Evolutionary conservation across 495 filamentous ascomycete genomes (phyloP).

Genomic region (Annulohypoxylon moriforme): DNA sequence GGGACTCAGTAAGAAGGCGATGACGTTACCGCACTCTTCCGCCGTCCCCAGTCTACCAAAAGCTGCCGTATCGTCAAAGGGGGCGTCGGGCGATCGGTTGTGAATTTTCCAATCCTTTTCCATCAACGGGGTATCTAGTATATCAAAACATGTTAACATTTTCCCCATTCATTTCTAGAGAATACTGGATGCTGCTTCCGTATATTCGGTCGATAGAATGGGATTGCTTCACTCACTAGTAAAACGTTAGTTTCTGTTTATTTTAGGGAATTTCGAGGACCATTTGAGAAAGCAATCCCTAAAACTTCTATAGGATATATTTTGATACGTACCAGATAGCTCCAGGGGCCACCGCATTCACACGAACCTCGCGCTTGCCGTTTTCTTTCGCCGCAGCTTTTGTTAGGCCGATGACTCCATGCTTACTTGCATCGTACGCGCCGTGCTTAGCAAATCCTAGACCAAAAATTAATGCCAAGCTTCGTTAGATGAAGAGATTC

Average conservation of each 20-base stretch:
- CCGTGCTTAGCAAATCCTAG: constrained; percentile 56
- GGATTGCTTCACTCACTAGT: too few relatives aligned
- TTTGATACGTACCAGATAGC: too few relatives aligned
- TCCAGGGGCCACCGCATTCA: constrained; percentile 70
- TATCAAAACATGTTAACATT: too few relatives aligned
- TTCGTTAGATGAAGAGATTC: constrained; percentile 5
- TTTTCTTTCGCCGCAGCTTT: constrained; percentile 68
- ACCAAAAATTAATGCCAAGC: constrained; percentile 16
- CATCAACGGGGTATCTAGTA: constrained; percentile 66
- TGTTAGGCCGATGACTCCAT: constrained; percentile 69
- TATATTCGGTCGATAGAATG: too few relatives aligned
- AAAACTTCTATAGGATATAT: too few relatives aligned
- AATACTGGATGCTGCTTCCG: too few relatives aligned
- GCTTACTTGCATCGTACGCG: constrained; percentile 68
- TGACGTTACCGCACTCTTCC: constrained; percentile 54
- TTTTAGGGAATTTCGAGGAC: too few relatives aligned
- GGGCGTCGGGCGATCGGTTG: constrained; percentile 47
- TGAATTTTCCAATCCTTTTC: constrained; percentile 50
- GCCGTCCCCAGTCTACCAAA: constrained; percentile 51
- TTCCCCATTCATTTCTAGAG: too few relatives aligned
- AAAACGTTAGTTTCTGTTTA: too few relatives aligned
- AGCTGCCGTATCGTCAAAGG: constrained; percentile 54
- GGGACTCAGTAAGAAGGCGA: constrained; percentile 68
- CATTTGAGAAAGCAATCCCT: too few relatives aligned
- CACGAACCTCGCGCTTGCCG: constrained; percentile 62